Evolutionary conservation across 1,284 basidiomycete genomes (phyloP), one percentile per base, ranked within the genome.

Genomic region (Boletus smithii): DNA sequence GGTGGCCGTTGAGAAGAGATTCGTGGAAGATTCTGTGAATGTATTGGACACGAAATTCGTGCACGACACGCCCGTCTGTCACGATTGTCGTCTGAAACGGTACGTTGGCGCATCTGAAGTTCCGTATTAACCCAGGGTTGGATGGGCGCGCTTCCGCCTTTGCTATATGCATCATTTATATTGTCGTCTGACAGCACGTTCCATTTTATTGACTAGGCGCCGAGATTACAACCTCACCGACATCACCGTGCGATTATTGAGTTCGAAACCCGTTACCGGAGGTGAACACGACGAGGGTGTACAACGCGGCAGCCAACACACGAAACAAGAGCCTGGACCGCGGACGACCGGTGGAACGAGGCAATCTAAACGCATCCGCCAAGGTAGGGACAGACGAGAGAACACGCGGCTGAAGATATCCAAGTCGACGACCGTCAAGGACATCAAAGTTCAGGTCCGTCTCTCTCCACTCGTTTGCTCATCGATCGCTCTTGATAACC

Each of bases 391-490:
- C 47, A 66, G 73, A 36, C 75, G 72, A 7, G 75, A 77, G 55
- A 69, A 72, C 48, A 71, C 70, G 43, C 75, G 67, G 52, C 61
- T 90, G 40, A 73, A 65, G 11, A 74, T 91, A 38, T 73, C 71
- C 32, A 88, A 85, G 61, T 63, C 68, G 16, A 88, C 78, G 55
- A 81, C 83, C 0, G 73, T 91, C 45, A 89, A 85, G 60, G 85
- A 88, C 9, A 77, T 91, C 55, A 90, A 89, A 62, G 62, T 86
- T 42, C 71, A 77, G 73, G 88, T 89, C 48, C 46, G 78, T 61
- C 31, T 32, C 26, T 29, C 24, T 34, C 39, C 29, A 27, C 29
- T 34, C 20, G 26, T 11, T 40, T 24, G 17, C 10, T 17, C 33
- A 49, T 43, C 38, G 38, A 58, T 41, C 37, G 18, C 38, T 48